These are phyloP conservation scores for Calonectria hawksworthii DNA, from an alignment of 2,329 filamentous ascomycete species.

Conservation along the genomic window DNA sequence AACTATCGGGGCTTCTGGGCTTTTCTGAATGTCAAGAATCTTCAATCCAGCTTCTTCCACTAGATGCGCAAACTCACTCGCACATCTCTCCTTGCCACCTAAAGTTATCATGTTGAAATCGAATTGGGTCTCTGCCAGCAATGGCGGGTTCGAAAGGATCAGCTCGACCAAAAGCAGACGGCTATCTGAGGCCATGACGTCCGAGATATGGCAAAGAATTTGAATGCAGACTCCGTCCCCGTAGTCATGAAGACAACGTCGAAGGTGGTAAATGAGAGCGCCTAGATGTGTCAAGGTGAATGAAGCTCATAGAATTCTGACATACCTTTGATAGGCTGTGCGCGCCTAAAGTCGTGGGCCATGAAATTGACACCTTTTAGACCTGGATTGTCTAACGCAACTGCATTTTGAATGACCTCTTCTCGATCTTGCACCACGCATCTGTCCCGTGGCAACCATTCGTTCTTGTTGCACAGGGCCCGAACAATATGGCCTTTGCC, in stretches of 20 bases:
- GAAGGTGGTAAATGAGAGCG: conserved; percentile 49
- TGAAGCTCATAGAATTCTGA: neutral
- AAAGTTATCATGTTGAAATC: conserved; percentile 51
- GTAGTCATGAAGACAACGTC: conserved; percentile 53
- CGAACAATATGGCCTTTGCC: conserved; percentile 48
- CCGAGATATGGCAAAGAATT: conserved; percentile 49
- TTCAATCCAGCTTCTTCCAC: conserved; percentile 43
- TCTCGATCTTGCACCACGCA: conserved; percentile 51
- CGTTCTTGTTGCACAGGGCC: conserved; percentile 43
- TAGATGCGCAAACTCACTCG: conserved; percentile 44
- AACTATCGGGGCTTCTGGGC: conserved; percentile 22
- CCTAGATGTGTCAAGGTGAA: conserved; percentile 35
- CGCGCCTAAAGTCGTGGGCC: conserved; percentile 48
- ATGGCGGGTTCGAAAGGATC: conserved; percentile 46
- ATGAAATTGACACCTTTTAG: conserved; percentile 18
- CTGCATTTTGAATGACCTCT: conserved; percentile 47
- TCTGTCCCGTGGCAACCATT: conserved; percentile 42
- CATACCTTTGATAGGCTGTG: conserved; percentile 50
- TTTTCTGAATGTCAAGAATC: conserved; percentile 40
- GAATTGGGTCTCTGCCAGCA: conserved; percentile 39
- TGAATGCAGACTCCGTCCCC: conserved; percentile 45
- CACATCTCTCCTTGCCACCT: conserved; percentile 51
- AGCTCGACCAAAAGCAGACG: conserved; percentile 51
- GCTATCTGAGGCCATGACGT: conserved; percentile 50
- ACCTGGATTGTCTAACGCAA: conserved; percentile 15